Conservation (phyloP, 208 protist genomes). For the Wallacemonas sp. region DNA sequence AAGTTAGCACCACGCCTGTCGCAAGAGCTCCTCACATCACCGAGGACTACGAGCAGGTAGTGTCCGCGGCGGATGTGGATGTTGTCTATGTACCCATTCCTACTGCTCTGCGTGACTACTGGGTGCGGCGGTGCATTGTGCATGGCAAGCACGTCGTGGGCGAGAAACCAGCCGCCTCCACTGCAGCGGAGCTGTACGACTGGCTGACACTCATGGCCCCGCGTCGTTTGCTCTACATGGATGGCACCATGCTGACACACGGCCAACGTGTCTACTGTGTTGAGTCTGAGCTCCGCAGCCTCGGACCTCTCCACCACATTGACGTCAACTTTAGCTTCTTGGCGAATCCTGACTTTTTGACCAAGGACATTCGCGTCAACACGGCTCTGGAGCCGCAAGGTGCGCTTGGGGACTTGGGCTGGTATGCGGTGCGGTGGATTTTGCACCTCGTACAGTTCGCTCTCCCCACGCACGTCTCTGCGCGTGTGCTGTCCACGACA, state of each 20-base stretch:
- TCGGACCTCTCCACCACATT: constrained; percentile 35
- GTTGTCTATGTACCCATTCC: constrained; percentile 50
- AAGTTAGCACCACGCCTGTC: neutral
- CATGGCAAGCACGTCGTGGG: constrained; percentile 41
- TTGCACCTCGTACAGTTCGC: constrained; percentile 38
- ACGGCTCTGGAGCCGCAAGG: constrained; percentile 34
- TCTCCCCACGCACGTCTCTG: constrained; percentile 23
- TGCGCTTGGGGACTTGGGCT: constrained; percentile 45
- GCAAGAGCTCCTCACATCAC: constrained; percentile 14
- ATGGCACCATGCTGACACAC: constrained; percentile 52
- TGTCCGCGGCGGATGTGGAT: constrained; percentile 28
- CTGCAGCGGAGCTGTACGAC: constrained; percentile 18
- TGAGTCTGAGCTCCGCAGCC: constrained; percentile 3
- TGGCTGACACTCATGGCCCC: constrained; percentile 29
- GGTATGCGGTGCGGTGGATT: constrained; percentile 50
- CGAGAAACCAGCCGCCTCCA: constrained; percentile 38
- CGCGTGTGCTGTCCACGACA: constrained; percentile 18
- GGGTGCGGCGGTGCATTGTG: constrained; percentile 31
- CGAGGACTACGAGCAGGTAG: constrained; percentile 32
- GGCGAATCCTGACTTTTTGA: constrained; percentile 23
- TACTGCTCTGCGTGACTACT: constrained; percentile 26
- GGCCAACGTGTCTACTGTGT: constrained; percentile 28
- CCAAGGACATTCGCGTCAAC: constrained; percentile 34
- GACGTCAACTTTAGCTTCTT: constrained; percentile 31
- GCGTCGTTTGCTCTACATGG: constrained; percentile 40